Evolutionary conservation across 1,284 basidiomycete genomes (phyloP).

Genomic region (Dichomitus squalens): DNA sequence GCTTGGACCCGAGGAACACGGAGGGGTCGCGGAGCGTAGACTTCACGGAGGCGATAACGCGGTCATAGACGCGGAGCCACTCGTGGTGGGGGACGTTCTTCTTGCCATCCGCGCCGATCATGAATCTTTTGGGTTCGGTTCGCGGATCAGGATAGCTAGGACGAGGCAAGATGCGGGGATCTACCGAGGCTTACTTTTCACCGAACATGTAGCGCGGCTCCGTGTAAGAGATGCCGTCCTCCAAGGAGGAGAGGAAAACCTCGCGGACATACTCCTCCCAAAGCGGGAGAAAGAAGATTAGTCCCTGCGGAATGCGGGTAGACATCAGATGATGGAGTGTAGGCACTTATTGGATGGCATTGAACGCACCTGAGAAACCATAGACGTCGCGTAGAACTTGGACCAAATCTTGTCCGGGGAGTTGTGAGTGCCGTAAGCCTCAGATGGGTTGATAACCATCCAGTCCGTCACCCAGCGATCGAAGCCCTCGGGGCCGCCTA

Average conservation of each 20-base stretch:
- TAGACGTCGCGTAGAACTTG: conserved; percentile 61
- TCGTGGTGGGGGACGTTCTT: conserved; percentile 61
- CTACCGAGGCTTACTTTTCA: conserved; percentile 50
- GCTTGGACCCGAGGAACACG: conserved; percentile 69
- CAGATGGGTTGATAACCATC: conserved; percentile 65
- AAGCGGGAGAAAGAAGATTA: conserved; percentile 59
- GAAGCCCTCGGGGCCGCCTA: conserved; percentile 66
- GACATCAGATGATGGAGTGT: neutral
- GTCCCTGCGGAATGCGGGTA: conserved; percentile 38
- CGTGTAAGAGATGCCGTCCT: conserved; percentile 75
- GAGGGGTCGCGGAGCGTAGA: conserved; percentile 47
- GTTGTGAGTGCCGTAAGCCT: conserved; percentile 73
- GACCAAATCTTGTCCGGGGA: conserved; percentile 75
- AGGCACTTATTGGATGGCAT: neutral
- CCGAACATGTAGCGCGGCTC: conserved; percentile 74
- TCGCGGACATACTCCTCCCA: conserved; percentile 60
- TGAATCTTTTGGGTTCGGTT: conserved; percentile 32
- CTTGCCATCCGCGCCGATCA: conserved; percentile 59
- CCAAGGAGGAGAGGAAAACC: conserved; percentile 63
- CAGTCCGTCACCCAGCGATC: conserved; percentile 62
- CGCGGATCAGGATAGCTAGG: neutral
- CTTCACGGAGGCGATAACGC: conserved; percentile 59
- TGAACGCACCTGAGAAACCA: conserved; percentile 41
- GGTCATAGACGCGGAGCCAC: conserved; percentile 60
- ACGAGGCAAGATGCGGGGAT: conserved; percentile 11